These are phyloP conservation scores for Hibiscus mutabilis DNA, from an alignment of 345 rosid species.

Conservation along the genomic window DNA sequence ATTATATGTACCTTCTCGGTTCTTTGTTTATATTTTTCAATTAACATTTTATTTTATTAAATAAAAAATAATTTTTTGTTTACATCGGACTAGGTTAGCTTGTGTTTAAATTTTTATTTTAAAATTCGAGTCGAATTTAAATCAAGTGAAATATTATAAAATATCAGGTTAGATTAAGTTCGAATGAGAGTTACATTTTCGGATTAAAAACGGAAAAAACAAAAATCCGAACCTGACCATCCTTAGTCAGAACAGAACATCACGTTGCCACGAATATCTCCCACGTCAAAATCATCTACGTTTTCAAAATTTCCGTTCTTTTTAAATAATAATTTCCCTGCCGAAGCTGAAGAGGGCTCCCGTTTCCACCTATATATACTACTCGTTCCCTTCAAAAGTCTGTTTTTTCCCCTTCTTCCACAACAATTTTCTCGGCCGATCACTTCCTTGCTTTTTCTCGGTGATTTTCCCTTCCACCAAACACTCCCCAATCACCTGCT, in stretches of 20 bases:
- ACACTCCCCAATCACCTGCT: constrained; percentile 13
- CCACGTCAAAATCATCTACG: background rate
- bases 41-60: no score
- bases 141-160: no score
- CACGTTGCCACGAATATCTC: constrained; percentile 4
- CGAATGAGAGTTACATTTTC: no score
- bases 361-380: constrained; percentile 1
- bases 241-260: background rate
- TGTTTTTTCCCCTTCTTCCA: background rate
- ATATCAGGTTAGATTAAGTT: no score
- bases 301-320: background rate
- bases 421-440: constrained; percentile 21
- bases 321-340: background rate
- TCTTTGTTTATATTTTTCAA: no score
- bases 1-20: no score
- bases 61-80: no score
- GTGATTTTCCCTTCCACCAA: constrained; percentile 25
- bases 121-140: no score
- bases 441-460: constrained; percentile 27
- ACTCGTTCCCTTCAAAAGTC: constrained; percentile 17
- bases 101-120: no score
- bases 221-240: background rate
- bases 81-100: no score
- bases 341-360: constrained; percentile 8
- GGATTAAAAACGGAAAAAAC: no score